Conservation (phyloP, 164 flowering plant species). For the Dillenia suffruticosa region DNA sequence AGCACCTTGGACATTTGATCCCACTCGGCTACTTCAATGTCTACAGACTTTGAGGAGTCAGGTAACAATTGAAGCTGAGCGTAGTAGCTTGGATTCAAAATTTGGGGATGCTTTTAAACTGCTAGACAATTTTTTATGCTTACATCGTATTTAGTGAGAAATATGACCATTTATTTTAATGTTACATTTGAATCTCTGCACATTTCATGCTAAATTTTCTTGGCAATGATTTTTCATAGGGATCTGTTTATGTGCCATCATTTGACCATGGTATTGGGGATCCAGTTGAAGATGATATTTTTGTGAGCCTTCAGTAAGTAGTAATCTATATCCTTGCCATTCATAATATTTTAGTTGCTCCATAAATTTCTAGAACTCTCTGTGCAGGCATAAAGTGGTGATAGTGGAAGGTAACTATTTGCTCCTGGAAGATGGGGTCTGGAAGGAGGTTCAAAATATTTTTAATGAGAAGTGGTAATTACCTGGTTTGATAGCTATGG, state of each 20-base stretch:
- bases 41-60: constrained; percentile 52
- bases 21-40: constrained; percentile 46
- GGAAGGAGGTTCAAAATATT: constrained; percentile 70
- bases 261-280: constrained; percentile 96
- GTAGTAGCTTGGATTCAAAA: too few species aligned
- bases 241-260: constrained; percentile 83
- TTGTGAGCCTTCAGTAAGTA: constrained; percentile 73
- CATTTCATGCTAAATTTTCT: neutral
- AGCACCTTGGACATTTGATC: constrained; percentile 99
- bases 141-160: too few species aligned
- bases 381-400: constrained; percentile 81
- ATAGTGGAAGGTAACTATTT: constrained; percentile 95
- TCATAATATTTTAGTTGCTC: neutral
- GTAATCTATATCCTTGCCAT: constrained; percentile 9
- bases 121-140: too few species aligned
- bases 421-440: constrained; percentile 68
- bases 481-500: neutral
- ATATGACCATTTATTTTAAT: too few species aligned
- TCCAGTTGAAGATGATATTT: constrained; percentile 88
- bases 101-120: too few species aligned
- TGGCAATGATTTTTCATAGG: constrained; percentile 30
- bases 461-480: constrained; percentile 90
- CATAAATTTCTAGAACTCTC: neutral
- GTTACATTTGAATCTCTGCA: neutral
- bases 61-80: constrained; percentile 29